A percentile compares a stretch with the other conserved stretches of the same genome.
phyloP scores from a whole-genome alignment of 2,329 filamentous ascomycete genomes.

The Aspergillus unguis region DNA sequence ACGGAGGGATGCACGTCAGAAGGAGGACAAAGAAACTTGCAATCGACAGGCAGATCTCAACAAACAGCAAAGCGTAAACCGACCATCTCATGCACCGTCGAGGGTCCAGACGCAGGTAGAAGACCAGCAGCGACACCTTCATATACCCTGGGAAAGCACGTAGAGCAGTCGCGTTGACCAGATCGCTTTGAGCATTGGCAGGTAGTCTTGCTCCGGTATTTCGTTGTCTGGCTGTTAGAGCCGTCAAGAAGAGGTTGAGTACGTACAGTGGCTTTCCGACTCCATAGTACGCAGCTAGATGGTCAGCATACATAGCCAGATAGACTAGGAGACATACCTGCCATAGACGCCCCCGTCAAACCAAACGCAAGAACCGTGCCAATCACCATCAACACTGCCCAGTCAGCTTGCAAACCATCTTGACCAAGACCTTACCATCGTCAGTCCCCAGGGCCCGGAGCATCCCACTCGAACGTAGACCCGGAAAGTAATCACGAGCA shows the following conservation, averaged over 20 bases:
- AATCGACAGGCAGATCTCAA: conserved; percentile 1
- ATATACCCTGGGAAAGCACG: neutral
- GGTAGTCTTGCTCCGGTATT: no score
- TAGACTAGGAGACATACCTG: neutral
- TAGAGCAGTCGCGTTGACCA: conserved; percentile 1
- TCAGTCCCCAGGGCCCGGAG: conserved; percentile 1
- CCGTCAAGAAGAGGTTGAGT: neutral
- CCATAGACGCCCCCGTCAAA: neutral
- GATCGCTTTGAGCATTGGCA: neutral
- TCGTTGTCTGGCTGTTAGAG: neutral
- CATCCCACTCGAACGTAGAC: neutral
- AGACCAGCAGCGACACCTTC: conserved; percentile 1
- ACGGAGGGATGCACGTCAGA: neutral
- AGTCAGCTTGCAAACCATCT: neutral
- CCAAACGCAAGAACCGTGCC: neutral
- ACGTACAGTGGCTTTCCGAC: neutral
- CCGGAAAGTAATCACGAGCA: no score
- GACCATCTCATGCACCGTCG: neutral
- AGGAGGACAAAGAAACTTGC: conserved; percentile 4
- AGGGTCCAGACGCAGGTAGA: conserved; percentile 2
- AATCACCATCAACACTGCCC: neutral
- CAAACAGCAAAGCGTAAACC: neutral
- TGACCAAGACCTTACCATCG: neutral
- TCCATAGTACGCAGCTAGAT: neutral
- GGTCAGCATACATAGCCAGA: no score